A percentile compares a stretch with the other conserved stretches of the same genome.
These are phyloP conservation scores for Ogataea philodendri DNA, from an alignment of 805 yeast genomes.

Conservation along the genomic window DNA sequence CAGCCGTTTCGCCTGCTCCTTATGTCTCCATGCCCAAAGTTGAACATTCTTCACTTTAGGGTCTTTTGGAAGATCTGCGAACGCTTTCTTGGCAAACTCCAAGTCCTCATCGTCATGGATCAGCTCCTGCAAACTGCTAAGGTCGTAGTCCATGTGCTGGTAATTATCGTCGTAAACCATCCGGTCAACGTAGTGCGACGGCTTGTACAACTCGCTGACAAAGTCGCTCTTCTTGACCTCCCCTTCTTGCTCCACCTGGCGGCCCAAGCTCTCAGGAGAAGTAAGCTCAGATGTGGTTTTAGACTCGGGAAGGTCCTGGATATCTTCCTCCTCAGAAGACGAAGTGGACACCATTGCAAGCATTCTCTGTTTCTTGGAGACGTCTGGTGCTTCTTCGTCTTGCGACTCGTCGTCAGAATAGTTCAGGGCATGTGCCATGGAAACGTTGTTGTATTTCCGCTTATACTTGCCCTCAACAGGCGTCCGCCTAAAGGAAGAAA, in stretches of 20 bases:
- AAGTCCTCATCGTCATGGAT: conserved; percentile 78
- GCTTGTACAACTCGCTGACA: conserved; percentile 39
- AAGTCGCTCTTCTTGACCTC: conserved; percentile 29
- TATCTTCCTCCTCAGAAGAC: conserved; percentile 24
- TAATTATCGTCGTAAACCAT: conserved; percentile 52
- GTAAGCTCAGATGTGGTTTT: conserved; percentile 26
- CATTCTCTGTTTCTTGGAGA: conserved; percentile 14
- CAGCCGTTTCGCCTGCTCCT: conserved; percentile 27
- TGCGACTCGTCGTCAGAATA: conserved; percentile 36
- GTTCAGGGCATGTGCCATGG: conserved; percentile 56
- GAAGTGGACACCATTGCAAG: conserved; percentile 16
- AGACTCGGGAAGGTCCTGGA: conserved; percentile 11
- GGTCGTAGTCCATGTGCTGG: conserved; percentile 40
- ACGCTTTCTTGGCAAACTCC: conserved; percentile 45
- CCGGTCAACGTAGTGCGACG: conserved; percentile 49
- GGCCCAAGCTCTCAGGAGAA: conserved; percentile 23
- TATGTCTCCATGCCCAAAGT: conserved; percentile 69
- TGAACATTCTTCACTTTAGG: conserved; percentile 37
- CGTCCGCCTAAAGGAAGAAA: conserved; percentile 37
- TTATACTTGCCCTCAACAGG: conserved; percentile 41
- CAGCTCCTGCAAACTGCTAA: conserved; percentile 49
- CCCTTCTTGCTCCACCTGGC: conserved; percentile 29
- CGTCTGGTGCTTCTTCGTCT: conserved; percentile 20
- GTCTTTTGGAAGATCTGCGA: conserved; percentile 29
- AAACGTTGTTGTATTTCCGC: conserved; percentile 36